A percentile compares a stretch with the other conserved stretches of the same genome.
These are phyloP conservation scores for Colletotrichum salicis DNA, from an alignment of 2,329 filamentous ascomycete genomes.

Conservation along the genomic window DNA sequence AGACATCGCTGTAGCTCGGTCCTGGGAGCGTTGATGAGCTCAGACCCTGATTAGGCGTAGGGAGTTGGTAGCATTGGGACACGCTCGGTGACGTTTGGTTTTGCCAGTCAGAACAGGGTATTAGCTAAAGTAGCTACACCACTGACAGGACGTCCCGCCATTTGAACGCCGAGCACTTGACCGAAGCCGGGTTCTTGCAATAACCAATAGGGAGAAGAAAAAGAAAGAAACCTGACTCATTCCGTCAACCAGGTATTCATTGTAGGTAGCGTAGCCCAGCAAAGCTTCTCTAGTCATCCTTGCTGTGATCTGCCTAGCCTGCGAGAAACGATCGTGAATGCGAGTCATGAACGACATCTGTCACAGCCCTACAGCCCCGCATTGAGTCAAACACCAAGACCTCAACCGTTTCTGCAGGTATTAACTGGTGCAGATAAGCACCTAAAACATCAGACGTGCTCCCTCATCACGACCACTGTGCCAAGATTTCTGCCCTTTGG, in stretches of 20 bases:
- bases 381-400: neutral
- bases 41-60: neutral
- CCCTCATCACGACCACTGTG: neutral
- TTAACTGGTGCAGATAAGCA: neutral
- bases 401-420: neutral
- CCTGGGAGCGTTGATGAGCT: neutral
- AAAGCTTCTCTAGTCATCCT: neutral
- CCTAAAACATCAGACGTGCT: neutral
- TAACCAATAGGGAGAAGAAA: too few species aligned
- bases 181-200: neutral
- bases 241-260: neutral
- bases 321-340: neutral
- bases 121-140: too few species aligned
- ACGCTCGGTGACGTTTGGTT: neutral
- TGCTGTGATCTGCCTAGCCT: neutral
- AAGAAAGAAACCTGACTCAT: neutral
- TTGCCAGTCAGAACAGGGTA: neutral
- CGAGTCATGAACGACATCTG: conserved; percentile 18
- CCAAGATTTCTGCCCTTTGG: neutral
- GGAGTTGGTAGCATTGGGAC: neutral
- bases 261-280: neutral
- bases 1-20: neutral
- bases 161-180: too few species aligned
- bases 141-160: neutral
- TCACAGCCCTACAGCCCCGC: conserved; percentile 24